Base-by-base conservation (phyloP, 1,139 yeast genomes). In the Pichia sp. region DNA sequence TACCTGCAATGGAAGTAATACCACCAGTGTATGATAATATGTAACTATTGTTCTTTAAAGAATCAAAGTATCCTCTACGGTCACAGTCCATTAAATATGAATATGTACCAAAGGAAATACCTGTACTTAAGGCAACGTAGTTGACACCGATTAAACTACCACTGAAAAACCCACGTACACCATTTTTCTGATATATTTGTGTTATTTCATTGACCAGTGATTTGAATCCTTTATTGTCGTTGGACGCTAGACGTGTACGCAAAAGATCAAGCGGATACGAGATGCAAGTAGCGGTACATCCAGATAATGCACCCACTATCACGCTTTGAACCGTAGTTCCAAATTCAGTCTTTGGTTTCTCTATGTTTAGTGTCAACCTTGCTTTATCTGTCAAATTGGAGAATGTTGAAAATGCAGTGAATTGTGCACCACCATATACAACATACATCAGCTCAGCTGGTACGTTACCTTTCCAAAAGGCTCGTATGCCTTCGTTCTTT, bases 391-490 rank as follows among this genome's bases (percentile, higher is more conserved):
- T 7, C 9, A 47, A 11, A 32, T 44, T 42, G 2, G 50, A 40
- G 36, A 81, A 65, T 1, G 73, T 62, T 1, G 88, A 72, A 62
- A 85, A 89, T 1, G 89, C 70, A 1, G 93, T 73, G 67, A 93
- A 93, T 63, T 93, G 98, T 1, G 80, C 70, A 1, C 88, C 90
- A 12, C 98, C 96, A 59, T 93, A 93, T 20, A 86, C 56, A 17
- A 93, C 72, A 61, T 93, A 93, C 80, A 93, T 77, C 37, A 82
- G 67, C 56, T 89, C 91, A 0, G 98, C 99, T 0, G 99, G 96
- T 0, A 88, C 77, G 63, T 93, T 93, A 1, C 99, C 99, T 65
- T 90, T 91, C 98, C 98, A 93, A 20, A 93, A 71, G 0, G 91
- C 83, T 11, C 57, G 53, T 0, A 76, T n/a, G 3, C 89, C 88